Base-by-base conservation (phyloP, 805 yeast species). In the Ogataea neopini region DNA sequence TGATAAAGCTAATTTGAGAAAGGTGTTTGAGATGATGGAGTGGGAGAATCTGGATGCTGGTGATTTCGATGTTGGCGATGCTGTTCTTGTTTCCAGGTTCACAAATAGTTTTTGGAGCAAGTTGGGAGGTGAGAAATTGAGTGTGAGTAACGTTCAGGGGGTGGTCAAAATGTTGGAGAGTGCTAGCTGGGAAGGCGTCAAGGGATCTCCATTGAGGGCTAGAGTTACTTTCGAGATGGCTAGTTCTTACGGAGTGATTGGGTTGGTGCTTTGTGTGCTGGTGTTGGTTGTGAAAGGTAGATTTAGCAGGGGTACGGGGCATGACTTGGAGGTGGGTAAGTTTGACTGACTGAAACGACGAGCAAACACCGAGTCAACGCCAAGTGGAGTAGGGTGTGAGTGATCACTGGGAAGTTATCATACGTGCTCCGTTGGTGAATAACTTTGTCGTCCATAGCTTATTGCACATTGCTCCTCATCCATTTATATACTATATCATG, bases 31-130 rank as follows among this genome's bases (percentile, higher is more conserved):
- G 36, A 36, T 51, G 11, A 50, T 57, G 45, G 58, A 52, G 9
- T 75, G 81, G 78, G 66, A 68, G 11, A 60, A 69, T 25, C 8
- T 66, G 3, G 60, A 70, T 33, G 52, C 64, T 1, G 55, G 60
- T n/a, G 45, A 57, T 0, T 74, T 68, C 51, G 50, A 62, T 8
- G 60, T 67, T 2, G 92, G 91, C 5, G 88, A 85, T 60, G 69
- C 79, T 0, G 57, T 86, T 1, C 62, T 86, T 2, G 64, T 84
- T 2, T 67, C 73, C 26, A 74, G 74, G 52, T 74, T 61, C 49
- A 57, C 50, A 6, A 48, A 53, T 19, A 40, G 39, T 6, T 62
- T 48, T 29, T 62, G 67, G 66, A 59, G 59, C 40, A 34, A 40
- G 13, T 8, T 9, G 7, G 18, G 49, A 2, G 54, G 51, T 5